These are phyloP conservation scores for Scenedesmus sp. DNA, from an alignment of 163 green algal genomes.

Conservation along the genomic window DNA sequence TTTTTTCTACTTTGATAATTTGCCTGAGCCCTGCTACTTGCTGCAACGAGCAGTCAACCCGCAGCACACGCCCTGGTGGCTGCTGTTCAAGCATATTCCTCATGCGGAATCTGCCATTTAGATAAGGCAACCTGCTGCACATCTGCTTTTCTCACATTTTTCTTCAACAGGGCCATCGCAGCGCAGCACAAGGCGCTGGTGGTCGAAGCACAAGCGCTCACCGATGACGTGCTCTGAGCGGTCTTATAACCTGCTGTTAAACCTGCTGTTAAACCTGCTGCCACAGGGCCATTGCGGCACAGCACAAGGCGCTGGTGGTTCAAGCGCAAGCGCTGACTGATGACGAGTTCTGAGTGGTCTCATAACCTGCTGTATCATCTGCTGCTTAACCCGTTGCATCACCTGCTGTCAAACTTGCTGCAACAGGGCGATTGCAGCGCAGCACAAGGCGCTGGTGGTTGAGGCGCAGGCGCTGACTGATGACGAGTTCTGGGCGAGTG, in stretches of 20 bases:
- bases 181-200: slow-evolving; percentile 69
- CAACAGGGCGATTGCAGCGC: slow-evolving; percentile 56
- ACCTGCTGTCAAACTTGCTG: too few species aligned
- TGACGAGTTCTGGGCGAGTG: slow-evolving; percentile 69
- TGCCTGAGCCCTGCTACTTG: too few species aligned
- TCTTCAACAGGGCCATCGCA: slow-evolving; percentile 56
- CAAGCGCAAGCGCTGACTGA: slow-evolving; percentile 59
- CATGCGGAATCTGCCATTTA: too few species aligned
- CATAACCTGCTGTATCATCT: too few species aligned
- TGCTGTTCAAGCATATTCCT: too few species aligned
- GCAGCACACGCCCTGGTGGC: too few species aligned
- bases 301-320: slow-evolving; percentile 70
- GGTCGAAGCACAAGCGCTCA: slow-evolving; percentile 50
- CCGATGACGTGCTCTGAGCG: slow-evolving; percentile 75
- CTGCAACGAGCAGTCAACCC: too few species aligned
- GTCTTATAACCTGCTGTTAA: too few species aligned
- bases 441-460: slow-evolving; percentile 70
- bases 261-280: not conserved
- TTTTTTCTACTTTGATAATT: too few species aligned
- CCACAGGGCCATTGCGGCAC: slow-evolving; percentile 57
- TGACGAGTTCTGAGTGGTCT: slow-evolving; percentile 66
- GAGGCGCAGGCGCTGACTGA: slow-evolving; percentile 59
- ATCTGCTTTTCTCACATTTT: too few species aligned
- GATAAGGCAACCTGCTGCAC: too few species aligned
- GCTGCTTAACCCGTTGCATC: too few species aligned